Evolutionary conservation across 257 asterid genomes (phyloP).

Genomic region (Solanum okadae): DNA sequence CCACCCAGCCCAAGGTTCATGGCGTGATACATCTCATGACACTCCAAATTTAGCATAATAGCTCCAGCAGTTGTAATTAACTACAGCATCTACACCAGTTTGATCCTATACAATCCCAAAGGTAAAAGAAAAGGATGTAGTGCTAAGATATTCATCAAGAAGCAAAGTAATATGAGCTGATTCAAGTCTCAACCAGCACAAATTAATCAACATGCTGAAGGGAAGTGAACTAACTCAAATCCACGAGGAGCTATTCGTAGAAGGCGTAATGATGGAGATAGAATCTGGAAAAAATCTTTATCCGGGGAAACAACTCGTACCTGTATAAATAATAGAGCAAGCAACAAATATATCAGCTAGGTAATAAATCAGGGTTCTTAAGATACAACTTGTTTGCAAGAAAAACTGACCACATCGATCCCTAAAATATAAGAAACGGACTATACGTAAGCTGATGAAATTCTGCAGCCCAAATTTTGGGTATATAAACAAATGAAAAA

Average conservation of each 20-base stretch:
- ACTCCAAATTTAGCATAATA: not conserved
- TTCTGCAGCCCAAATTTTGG: not conserved
- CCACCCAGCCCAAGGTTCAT: not conserved
- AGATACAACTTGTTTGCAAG: not conserved
- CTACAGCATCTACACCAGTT: not conserved
- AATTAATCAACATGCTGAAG: not conserved
- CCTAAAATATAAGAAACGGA: not conserved
- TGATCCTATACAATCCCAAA: not conserved
- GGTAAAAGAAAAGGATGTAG: not conserved
- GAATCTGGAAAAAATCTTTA: slow-evolving; percentile 93
- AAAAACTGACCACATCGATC: not conserved
- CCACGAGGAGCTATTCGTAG: slow-evolving; percentile 98
- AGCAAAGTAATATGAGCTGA: not conserved
- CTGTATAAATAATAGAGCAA: slow-evolving; percentile 33
- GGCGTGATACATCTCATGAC: not conserved
- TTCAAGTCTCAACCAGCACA: not conserved
- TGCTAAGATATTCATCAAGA: not conserved
- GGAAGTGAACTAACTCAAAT: slow-evolving; percentile 53
- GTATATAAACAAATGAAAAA: not conserved
- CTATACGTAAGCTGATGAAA: not conserved
- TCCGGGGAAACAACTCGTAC: slow-evolving; percentile 99
- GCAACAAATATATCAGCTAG: slow-evolving; percentile 1
- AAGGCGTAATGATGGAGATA: slow-evolving; percentile 93
- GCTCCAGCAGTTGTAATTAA: not conserved
- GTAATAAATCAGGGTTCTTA: not conserved